phyloP scores from a whole-genome alignment of 306 rosid genomes.

The Glycyrrhiza uralensis region DNA sequence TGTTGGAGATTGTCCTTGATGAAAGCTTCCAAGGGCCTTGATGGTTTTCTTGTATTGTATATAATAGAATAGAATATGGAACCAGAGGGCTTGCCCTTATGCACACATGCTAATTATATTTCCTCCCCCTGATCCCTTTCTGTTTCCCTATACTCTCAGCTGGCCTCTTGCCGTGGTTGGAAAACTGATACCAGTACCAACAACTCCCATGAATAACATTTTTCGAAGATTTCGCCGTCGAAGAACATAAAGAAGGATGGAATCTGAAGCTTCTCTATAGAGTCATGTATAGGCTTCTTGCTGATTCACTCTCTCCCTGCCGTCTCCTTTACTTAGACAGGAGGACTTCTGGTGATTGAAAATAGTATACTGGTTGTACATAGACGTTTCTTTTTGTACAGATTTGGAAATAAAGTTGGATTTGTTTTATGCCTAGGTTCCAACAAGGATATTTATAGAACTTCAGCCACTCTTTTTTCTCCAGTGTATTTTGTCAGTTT shows the following conservation, averaged over 20 bases:
- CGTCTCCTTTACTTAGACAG: neutral
- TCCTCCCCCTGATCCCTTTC: conserved; percentile 5
- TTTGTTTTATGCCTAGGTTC: neutral
- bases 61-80: neutral
- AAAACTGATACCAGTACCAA: conserved; percentile 68
- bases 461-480: neutral
- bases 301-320: neutral
- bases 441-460: neutral
- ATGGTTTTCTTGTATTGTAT: neutral
- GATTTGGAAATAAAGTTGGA: neutral
- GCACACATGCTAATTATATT: conserved; percentile 15
- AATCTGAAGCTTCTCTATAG: neutral
- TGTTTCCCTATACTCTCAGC: conserved; percentile 36
- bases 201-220: conserved; percentile 18
- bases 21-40: too few species aligned
- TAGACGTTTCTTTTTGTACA: neutral
- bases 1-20: neutral
- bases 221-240: conserved; percentile 8
- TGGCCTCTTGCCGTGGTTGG: conserved; percentile 93
- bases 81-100: neutral
- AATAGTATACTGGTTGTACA: conserved; percentile 13
- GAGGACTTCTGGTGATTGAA: neutral
- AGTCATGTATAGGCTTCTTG: neutral
- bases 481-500: neutral
- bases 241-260: conserved; percentile 13